phyloP scores from a whole-genome alignment of 2,329 filamentous ascomycete species.

The Penicillium psychrosexuale region DNA sequence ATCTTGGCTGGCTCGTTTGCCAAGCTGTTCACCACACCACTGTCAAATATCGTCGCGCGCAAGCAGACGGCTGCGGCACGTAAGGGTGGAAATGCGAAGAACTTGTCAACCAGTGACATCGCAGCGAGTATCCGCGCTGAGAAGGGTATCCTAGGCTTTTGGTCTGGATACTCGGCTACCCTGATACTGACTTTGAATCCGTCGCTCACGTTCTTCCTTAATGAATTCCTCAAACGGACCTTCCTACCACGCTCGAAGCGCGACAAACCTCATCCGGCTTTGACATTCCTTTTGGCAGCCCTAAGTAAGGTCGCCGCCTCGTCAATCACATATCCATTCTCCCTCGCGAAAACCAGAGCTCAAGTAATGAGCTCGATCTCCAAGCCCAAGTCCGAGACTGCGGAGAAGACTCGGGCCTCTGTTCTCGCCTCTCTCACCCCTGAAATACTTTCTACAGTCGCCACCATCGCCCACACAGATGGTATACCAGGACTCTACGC shows the following conservation, averaged over 20 bases:
- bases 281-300: constrained; percentile 68
- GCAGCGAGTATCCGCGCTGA: constrained; percentile 62
- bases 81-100: constrained; percentile 8
- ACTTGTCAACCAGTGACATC: constrained; percentile 53
- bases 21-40: constrained; percentile 72
- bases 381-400: constrained; percentile 24
- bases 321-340: constrained; percentile 78
- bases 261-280: constrained; percentile 51
- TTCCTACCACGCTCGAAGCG: constrained; percentile 55
- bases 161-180: constrained; percentile 82
- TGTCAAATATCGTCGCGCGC: constrained; percentile 76
- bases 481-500: constrained; percentile 69
- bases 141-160: constrained; percentile 72
- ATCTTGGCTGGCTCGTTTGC: constrained; percentile 68
- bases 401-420: constrained; percentile 16
- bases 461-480: constrained; percentile 58
- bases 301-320: constrained; percentile 75
- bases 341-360: constrained; percentile 75
- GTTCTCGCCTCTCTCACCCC: constrained; percentile 24
- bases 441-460: constrained; percentile 63
- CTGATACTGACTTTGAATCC: constrained; percentile 81
- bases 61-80: constrained; percentile 65
- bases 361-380: constrained; percentile 51
- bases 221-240: constrained; percentile 64
- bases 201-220: constrained; percentile 78